Evolutionary conservation across 208 protist species (phyloP).

Genomic region (Acanthamoeba royreba): DNA sequence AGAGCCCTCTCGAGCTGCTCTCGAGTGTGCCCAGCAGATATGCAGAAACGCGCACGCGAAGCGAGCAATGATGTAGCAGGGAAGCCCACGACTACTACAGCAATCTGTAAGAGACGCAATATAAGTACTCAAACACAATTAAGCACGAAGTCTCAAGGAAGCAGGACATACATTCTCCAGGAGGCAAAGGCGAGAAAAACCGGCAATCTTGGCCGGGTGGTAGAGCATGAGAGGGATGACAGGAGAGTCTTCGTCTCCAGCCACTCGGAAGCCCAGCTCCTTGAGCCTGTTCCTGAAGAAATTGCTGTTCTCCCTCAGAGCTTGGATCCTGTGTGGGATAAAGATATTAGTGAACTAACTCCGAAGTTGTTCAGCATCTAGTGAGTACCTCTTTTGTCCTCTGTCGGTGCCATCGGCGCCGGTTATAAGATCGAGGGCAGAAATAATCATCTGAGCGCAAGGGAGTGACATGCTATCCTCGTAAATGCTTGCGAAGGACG

Average conservation of each 20-base stretch:
- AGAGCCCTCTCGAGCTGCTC: slow-evolving; percentile 90
- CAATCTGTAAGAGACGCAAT: slow-evolving; percentile 70
- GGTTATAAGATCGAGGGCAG: slow-evolving; percentile 85
- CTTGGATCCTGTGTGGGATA: slow-evolving; percentile 21
- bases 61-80: slow-evolving; percentile 93
- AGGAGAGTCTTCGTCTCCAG: slow-evolving; percentile 88
- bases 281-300: slow-evolving; percentile 70
- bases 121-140: background rate
- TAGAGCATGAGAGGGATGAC: slow-evolving; percentile 95
- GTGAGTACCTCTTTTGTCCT: slow-evolving; percentile 64
- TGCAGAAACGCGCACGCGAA: slow-evolving; percentile 85
- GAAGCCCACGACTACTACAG: slow-evolving; percentile 96
- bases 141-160: background rate
- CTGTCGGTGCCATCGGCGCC: slow-evolving; percentile 89
- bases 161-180: slow-evolving; percentile 31
- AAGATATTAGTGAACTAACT: background rate
- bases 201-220: slow-evolving; percentile 88
- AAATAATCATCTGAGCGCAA: slow-evolving; percentile 88
- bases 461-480: slow-evolving; percentile 81
- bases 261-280: slow-evolving; percentile 76
- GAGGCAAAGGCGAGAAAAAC: slow-evolving; percentile 87
- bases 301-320: slow-evolving; percentile 73
- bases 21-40: slow-evolving; percentile 90
- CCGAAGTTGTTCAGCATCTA: no score
- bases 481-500: slow-evolving; percentile 53